These are phyloP conservation scores for Lasiosphaeris hirsuta DNA, from an alignment of 495 filamentous ascomycete genomes.

Conservation along the genomic window DNA sequence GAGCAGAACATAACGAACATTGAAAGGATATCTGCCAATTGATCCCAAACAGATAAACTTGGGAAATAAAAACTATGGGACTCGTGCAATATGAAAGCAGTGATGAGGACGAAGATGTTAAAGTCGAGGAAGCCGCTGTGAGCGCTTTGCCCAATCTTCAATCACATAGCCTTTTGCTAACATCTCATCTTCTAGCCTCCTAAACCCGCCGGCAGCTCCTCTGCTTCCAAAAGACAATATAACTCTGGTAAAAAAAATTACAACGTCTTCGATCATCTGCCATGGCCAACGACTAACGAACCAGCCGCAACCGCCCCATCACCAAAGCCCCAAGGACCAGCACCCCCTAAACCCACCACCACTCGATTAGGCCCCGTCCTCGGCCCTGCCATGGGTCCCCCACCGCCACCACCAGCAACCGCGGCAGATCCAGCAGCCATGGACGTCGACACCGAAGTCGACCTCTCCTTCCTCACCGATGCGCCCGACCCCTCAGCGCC, in stretches of 20 bases:
- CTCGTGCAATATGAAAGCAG: constrained; percentile 75
- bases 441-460: constrained; percentile 8
- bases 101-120: constrained; percentile 63
- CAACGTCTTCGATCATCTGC: background rate
- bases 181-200: constrained; percentile 9
- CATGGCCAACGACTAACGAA: too few relatives aligned
- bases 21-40: too few relatives aligned
- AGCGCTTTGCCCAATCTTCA: background rate
- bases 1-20: too few relatives aligned
- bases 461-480: constrained; percentile 25
- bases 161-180: constrained; percentile 1
- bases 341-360: background rate
- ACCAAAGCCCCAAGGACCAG: background rate
- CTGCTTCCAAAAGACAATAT: background rate
- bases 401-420: constrained; percentile 7
- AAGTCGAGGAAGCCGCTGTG: constrained; percentile 5
- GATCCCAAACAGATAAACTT: background rate
- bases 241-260: background rate
- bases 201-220: background rate
- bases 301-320: background rate
- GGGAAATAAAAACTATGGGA: constrained; percentile 45
- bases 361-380: constrained; percentile 31
- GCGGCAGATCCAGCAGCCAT: background rate
- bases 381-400: constrained; percentile 29
- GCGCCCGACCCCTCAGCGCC: constrained; percentile 9